A percentile compares a stretch with the other conserved stretches of the same genome.
These are phyloP conservation scores for Lactuca sativa DNA, from an alignment of 129 eudicot species.

Conservation along the genomic window DNA sequence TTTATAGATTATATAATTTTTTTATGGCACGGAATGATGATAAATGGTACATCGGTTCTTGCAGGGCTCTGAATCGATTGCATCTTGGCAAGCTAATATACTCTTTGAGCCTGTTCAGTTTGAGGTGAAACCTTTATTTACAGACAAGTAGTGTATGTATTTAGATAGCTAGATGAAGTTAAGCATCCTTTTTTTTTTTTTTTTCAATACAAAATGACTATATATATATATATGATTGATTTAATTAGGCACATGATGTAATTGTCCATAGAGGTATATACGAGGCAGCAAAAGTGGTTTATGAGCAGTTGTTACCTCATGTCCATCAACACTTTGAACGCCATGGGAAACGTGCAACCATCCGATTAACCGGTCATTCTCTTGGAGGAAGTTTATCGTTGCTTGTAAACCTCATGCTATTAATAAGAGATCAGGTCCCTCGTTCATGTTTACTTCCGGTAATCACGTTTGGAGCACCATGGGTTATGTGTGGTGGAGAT, in stretches of 20 bases:
- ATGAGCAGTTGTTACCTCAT: slow-evolving; percentile 76
- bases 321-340: slow-evolving; percentile 50
- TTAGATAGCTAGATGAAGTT: not conserved
- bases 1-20: not conserved
- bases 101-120: slow-evolving; percentile 83
- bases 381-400: slow-evolving; percentile 90
- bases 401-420: slow-evolving; percentile 75
- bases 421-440: slow-evolving; percentile 68
- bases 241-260: slow-evolving; percentile 59
- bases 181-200: not conserved
- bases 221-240: not conserved
- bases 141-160: not conserved
- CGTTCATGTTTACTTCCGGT: slow-evolving; percentile 72
- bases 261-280: slow-evolving; percentile 92
- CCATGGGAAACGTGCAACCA: slow-evolving; percentile 59
- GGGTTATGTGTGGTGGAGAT: slow-evolving; percentile 90
- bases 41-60: slow-evolving; percentile 3
- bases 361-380: slow-evolving; percentile 92
- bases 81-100: slow-evolving; percentile 96
- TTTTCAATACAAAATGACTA: too few species aligned
- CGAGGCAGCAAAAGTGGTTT: slow-evolving; percentile 89
- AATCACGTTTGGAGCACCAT: slow-evolving; percentile 82
- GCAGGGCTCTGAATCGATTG: slow-evolving; percentile 87
- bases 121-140: slow-evolving; percentile 55
- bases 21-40: not conserved